phyloP scores from a whole-genome alignment of 495 filamentous ascomycete genomes.

The Aspergillus hancockii region DNA sequence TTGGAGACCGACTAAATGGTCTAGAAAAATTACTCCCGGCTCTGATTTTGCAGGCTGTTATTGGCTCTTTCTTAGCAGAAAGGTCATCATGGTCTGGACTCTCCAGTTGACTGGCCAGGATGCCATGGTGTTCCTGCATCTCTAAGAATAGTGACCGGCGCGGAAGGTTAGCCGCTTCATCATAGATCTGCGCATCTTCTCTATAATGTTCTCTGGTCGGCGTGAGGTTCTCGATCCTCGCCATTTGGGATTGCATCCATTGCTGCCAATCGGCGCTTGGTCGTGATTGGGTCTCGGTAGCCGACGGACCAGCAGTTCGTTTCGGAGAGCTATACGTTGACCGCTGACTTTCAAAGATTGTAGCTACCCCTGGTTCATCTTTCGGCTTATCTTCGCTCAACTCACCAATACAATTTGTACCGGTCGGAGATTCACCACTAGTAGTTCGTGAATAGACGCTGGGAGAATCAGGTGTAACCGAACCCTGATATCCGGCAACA shows the following conservation, averaged over 20 bases:
- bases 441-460: constrained; percentile 61
- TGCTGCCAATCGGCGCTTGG: constrained; percentile 48
- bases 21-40: constrained; percentile 37
- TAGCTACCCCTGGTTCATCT: constrained; percentile 42
- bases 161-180: constrained; percentile 34
- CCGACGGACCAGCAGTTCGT: constrained; percentile 14
- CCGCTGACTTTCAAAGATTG: constrained; percentile 44
- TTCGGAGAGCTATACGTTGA: constrained; percentile 40
- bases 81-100: background rate
- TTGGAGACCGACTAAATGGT: constrained; percentile 38
- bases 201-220: constrained; percentile 53
- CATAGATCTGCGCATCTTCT: constrained; percentile 60
- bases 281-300: constrained; percentile 8
- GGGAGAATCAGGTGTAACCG: constrained; percentile 32
- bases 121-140: background rate
- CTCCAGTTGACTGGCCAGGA: background rate
- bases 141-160: background rate
- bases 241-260: constrained; percentile 50
- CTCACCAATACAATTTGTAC: constrained; percentile 17
- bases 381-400: constrained; percentile 14
- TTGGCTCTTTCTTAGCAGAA: background rate
- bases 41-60: background rate
- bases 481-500: constrained; percentile 1
- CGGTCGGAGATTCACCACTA: constrained; percentile 41
- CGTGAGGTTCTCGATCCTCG: constrained; percentile 34